A percentile compares a stretch with the other conserved stretches of the same genome.
Conservation (phyloP, 108 stramenopile species). For the Cyclostephanos tholiformis region DNA sequence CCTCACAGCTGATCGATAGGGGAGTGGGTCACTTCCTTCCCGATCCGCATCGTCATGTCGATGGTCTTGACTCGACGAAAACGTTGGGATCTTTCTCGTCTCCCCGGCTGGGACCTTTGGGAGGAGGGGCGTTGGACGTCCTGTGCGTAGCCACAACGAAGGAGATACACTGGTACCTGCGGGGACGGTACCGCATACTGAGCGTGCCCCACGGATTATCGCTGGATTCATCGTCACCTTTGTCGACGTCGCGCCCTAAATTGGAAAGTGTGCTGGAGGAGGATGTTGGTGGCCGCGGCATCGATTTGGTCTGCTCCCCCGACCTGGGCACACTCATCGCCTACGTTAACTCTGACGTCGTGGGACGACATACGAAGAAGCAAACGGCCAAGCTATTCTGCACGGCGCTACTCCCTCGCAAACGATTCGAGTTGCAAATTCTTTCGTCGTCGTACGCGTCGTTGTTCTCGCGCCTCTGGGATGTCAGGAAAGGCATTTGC, state of each 20-base stretch:
- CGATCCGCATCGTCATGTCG: background rate
- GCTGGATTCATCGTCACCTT: background rate
- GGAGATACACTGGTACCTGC: constrained; percentile 64
- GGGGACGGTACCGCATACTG: constrained; percentile 73
- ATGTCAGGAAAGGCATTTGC: constrained; percentile 40
- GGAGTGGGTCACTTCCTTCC: constrained; percentile 31
- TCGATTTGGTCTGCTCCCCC: constrained; percentile 45
- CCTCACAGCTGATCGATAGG: constrained; percentile 39
- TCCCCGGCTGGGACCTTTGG: constrained; percentile 9
- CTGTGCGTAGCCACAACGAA: constrained; percentile 60
- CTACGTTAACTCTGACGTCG: background rate
- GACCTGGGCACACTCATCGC: constrained; percentile 50
- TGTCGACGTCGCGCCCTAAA: background rate
- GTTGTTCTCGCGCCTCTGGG: constrained; percentile 55
- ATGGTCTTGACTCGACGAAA: background rate
- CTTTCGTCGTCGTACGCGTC: constrained; percentile 64
- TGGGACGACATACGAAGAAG: background rate
- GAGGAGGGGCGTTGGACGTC: constrained; percentile 42
- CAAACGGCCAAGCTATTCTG: constrained; percentile 44
- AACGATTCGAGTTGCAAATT: constrained; percentile 67
- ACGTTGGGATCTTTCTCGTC: background rate
- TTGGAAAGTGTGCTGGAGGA: background rate
- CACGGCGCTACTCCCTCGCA: constrained; percentile 52
- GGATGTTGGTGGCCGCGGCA: background rate
- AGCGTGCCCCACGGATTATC: constrained; percentile 23